Percentiles rank a stretch among this genome's conserved stretches.
These are phyloP conservation scores for Candida pseudocylindracea DNA, from an alignment of 1,139 yeast genomes.

Conservation along the genomic window DNA sequence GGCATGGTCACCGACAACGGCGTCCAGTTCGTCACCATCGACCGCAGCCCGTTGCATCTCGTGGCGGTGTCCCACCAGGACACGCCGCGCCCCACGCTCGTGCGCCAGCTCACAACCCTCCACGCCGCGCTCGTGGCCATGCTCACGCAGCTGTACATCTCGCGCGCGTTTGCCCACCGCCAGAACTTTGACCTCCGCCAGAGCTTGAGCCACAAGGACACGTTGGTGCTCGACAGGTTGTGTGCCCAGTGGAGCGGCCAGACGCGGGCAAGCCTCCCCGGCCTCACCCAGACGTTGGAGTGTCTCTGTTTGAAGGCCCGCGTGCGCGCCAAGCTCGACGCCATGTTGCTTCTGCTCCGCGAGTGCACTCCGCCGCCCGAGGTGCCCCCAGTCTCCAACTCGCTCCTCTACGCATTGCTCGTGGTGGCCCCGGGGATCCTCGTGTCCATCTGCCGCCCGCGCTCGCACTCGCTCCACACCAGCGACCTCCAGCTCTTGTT, in stretches of 20 bases:
- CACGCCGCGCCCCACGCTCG: conserved; percentile 15
- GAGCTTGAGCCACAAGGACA: conserved; percentile 46
- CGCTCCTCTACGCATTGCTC: no score
- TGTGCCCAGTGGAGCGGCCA: conserved; percentile 14
- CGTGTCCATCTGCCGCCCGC: no score
- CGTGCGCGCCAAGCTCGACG: no score
- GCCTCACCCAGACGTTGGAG: neutral
- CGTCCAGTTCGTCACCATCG: conserved; percentile 34
- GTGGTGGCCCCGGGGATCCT: no score
- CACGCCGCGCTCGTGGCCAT: conserved; percentile 68
- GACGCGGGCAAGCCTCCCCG: conserved; percentile 13
- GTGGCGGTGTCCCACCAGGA: conserved; percentile 41
- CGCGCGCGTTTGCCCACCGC: conserved; percentile 37
- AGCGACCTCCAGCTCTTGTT: no score
- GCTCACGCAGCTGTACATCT: conserved; percentile 53
- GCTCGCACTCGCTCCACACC: no score
- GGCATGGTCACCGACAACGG: conserved; percentile 9
- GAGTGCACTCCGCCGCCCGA: no score
- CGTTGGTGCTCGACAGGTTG: conserved; percentile 38
- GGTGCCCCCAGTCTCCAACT: no score
- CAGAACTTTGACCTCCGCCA: conserved; percentile 70
- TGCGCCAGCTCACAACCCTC: conserved; percentile 48
- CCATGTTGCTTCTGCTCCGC: no score
- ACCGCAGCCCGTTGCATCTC: conserved; percentile 47
- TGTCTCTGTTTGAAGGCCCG: no score